Evolutionary conservation across 2,329 filamentous ascomycete genomes (phyloP).

Genomic region (Bipolaris victoriae): DNA sequence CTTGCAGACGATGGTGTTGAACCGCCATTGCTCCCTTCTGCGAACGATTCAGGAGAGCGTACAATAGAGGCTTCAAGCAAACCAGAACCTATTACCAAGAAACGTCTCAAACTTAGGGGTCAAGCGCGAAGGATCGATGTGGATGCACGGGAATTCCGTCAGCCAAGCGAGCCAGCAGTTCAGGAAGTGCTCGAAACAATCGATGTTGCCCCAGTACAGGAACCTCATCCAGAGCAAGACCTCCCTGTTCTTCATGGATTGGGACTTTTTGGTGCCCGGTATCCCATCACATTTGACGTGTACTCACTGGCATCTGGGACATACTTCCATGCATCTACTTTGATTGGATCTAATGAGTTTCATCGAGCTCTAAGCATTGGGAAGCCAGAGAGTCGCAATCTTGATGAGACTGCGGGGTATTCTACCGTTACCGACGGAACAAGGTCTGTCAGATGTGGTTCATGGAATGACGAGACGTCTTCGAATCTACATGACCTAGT

Average conservation of each 20-base stretch:
- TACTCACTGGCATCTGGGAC: constrained; percentile 57
- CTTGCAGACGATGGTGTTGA: constrained; percentile 39
- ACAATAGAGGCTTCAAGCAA: background rate
- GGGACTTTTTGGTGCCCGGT: constrained; percentile 56
- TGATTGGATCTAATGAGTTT: constrained; percentile 64
- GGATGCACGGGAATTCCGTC: constrained; percentile 54
- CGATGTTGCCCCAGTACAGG: constrained; percentile 3
- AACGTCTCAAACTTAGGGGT: constrained; percentile 43
- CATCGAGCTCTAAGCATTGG: constrained; percentile 48
- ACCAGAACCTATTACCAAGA: constrained; percentile 21
- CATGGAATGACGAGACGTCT: constrained; percentile 63
- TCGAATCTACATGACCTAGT: constrained; percentile 40
- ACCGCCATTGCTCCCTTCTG: constrained; percentile 28
- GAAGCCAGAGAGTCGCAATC: constrained; percentile 37
- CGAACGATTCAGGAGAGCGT: constrained; percentile 24
- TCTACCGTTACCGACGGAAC: constrained; percentile 48
- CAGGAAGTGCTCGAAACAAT: constrained; percentile 22
- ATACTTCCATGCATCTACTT: constrained; percentile 62
- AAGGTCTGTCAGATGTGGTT: constrained; percentile 54
- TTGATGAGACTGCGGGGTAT: constrained; percentile 52
- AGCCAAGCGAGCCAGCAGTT: constrained; percentile 48
- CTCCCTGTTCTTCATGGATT: constrained; percentile 50
- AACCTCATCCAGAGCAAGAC: constrained; percentile 10
- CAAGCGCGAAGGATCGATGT: constrained; percentile 56
- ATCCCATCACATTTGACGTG: constrained; percentile 61